Evolutionary conservation across 2,329 filamentous ascomycete genomes (phyloP), one percentile per base, ranked within the genome.

Genomic region (Beauveria scarabaeidicola): DNA sequence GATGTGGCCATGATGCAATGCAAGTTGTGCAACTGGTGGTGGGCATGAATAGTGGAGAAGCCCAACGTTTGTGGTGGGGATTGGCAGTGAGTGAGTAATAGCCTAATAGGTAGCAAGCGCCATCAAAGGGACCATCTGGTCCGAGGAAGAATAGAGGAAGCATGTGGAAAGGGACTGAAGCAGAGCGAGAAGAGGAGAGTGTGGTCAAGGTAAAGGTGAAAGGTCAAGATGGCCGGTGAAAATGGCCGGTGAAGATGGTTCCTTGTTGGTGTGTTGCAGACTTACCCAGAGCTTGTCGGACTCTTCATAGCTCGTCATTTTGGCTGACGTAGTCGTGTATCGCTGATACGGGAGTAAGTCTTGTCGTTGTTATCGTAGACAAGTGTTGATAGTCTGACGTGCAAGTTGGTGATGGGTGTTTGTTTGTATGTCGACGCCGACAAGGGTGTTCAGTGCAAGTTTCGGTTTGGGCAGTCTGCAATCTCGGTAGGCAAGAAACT

Each of bases 251-350:
- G 10, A 32, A 32, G 29, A 11, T n/a, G n/a, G n/a, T n/a, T 36
- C 5, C 11, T 15, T 13, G 11, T 10, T 9, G 15, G 21, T 21
- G 44, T 60, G 47, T 36, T 25, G 60, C 52, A 53, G 60, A 71
- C 74, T 67, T 70, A 81, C 78, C 78, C 78, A 80, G 64, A 78
- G 72, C 70, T 81, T 81, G 67, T 80, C 77, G 60, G 23, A 41
- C 4, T 46, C 19, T 40, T 59, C 50, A 19, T 50, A 59, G 32
- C 54, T 51, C 29, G 50, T 41, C 51, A 59, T 53, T 29, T n/a
- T 60, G 58, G 29, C 7, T 15, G 9, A 9, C 11, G 36, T 17
- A 13, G 23, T 43, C 10, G 43, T 10, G 36, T 17, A 23, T 38
- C 27, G 13, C 32, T 36, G 43, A 13, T 40, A 1, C 10, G 13